Base-by-base conservation (phyloP, 441 rosid species). In the Gossypium gossypioides region DNA sequence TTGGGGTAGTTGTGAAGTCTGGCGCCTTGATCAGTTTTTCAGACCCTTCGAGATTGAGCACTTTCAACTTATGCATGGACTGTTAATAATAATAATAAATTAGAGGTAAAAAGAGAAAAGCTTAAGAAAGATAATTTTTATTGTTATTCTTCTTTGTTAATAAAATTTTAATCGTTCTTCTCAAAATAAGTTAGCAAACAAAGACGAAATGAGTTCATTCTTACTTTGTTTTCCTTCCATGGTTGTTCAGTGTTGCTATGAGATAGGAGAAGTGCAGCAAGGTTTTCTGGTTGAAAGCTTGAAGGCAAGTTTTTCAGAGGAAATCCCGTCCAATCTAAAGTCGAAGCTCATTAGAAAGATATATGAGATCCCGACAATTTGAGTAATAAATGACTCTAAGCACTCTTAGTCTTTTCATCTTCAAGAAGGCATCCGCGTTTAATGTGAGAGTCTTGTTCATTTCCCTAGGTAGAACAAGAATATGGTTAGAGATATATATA, bases 291-390 rank as follows among this genome's bases (percentile, higher is more conserved):
- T 67, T 58, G 61, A 59, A 78, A 75, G 7, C 4, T 63, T 25
- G 78, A 69, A 40, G 81, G 82, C 73, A 84, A 2, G 29, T 74
- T 59, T 22, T 74, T 77, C 50, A 77, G 71, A 13, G 83, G 81
- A 58, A 0, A 85, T 70, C 75, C 74, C 67, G 66, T 25, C 89
- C 89, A 85, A 6, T 34, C 61, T 1, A 76, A 68, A 79, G 69
- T 48, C 83, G 42, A 29, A 83, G 75, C 61, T 85, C 73, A 12
- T 59, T 32, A 0, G 57, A 52, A 52, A 52, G 57, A 52, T 18
- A 52, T 5, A 0, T 52, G 0, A 52, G 24, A 52, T 18, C 19
- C 1, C 2, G 1, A 2, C 24, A 52, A 1, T 52, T 52, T 18
- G 1, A 3, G 0, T 0, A 22, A 18, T 24, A 6, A 16, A 1